Base-by-base conservation (phyloP, 1,139 yeast genomes). In the Pneumocystis canis region DNA sequence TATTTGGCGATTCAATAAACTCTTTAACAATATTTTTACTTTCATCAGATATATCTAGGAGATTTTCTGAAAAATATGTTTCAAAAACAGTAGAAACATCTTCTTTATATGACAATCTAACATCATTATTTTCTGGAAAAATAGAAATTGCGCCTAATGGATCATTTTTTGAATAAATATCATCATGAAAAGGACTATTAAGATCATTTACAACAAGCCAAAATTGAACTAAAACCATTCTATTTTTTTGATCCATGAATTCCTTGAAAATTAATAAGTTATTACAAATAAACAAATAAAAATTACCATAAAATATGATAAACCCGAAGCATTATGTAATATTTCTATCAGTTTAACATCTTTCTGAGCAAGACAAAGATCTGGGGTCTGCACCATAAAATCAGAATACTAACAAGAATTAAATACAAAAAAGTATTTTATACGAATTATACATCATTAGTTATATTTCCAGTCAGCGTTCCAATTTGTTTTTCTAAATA, bases 131-230 rank as follows among this genome's bases (percentile, higher is more conserved):
- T 63, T 31, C 64, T 65, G 28, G 67, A 65, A 47, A 61, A 3
- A 58, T 30, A 14, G 65, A 56, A 28, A 40, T 30, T 16, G 54
- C 41, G 30, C 65, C 69, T 40, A 69, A 66, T 37, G 62, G 63
- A 37, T 61, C 61, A 30, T 67, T 67, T 25, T 65, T 69, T 18
- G 64, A 66, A 4, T 69, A 70, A 31, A 71, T 73, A 16, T 73
- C 75, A 53, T 70, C 71, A n/a, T 85, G 92, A 32, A 87, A 73
- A 0, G 96, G 96, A 61, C 86, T 87, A 68, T 83, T 82, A 53
- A 87, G 77, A 0, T 80, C 77, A 66, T 88, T 87, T 1, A 87
- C 85, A 0, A 82, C 79, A 11, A 80, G 73, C 87, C 90, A 88
- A 65, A 83, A 84, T 60, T 82, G 83, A 3, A 88, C 71, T 33